Base-by-base conservation (phyloP, 2,329 filamentous ascomycete species). In the Raffaelea arxii region DNA sequence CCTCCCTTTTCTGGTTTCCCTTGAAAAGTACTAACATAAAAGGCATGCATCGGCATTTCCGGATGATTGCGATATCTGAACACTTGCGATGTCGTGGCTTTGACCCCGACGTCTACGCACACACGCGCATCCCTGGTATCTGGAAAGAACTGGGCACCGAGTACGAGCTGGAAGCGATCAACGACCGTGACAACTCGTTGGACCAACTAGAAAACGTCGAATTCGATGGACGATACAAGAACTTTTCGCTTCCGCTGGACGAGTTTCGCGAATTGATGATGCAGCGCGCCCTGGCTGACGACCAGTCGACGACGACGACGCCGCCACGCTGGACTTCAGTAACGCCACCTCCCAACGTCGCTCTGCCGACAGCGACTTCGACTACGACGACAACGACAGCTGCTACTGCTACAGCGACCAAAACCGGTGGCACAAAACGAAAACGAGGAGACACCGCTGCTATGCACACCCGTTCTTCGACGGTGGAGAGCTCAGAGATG, bases 11-110 rank as follows among this genome's bases (percentile, higher is more conserved):
- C n/a, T n/a, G n/a, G n/a, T n/a, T n/a, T n/a, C n/a, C n/a, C n/a
- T n/a, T n/a, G n/a, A n/a, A n/a, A n/a, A n/a, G n/a, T n/a, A n/a
- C n/a, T n/a, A n/a, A n/a, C n/a, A n/a, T n/a, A n/a, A n/a, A n/a
- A 86, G 86, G 89, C 50, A 86, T 95, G 74, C 89, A 95, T 68
- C 94, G 91, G 62, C 88, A 95, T 64, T 94, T 95, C 61, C 83
- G 87, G 50, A 90, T 96, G 75, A 80, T 95, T 52, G 82, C 87
- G 9, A 87, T 96, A 49, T 84, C 84, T 39, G 82, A 90, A 55
- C 79, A 87, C 55, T 69, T 94, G 50, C 80, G 83, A 54, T 87
- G 85, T 55, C 85, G 90, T 63, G 88, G 88, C 58, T 84, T 86
- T 60, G 76, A 89, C 62, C 77, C 83, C 44, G 73, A 84, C 58